Evolutionary conservation across 768 basidiomycete species (phyloP).

Genomic region (Rhodotorula diobovata): DNA sequence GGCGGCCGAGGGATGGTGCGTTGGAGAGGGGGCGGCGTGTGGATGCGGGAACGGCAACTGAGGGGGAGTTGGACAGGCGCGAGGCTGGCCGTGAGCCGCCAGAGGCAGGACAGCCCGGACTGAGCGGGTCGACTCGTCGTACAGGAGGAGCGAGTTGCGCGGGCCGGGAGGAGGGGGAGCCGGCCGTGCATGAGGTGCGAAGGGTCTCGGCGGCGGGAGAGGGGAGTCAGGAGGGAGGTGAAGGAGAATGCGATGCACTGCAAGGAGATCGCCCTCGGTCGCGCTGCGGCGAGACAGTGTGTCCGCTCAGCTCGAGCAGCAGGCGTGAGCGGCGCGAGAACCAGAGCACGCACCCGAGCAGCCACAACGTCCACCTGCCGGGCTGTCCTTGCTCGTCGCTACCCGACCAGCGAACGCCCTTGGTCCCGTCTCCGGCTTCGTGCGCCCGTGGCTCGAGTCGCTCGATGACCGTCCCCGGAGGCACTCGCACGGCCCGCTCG

Average conservation of each 20-base stretch:
- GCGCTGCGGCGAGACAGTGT: background rate
- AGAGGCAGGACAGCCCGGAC: slow-evolving; percentile 12
- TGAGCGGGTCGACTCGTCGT: background rate
- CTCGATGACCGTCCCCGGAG: background rate
- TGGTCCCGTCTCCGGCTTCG: background rate
- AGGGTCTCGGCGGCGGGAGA: too few relatives aligned
- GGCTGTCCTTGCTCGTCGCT: background rate
- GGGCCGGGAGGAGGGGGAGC: background rate
- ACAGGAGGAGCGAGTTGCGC: slow-evolving; percentile 20
- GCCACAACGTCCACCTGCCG: background rate
- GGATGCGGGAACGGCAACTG: background rate
- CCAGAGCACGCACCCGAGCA: background rate
- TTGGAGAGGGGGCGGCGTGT: background rate
- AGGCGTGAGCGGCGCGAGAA: background rate
- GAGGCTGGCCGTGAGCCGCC: background rate
- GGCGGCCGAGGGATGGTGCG: background rate
- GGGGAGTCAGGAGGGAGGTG: background rate
- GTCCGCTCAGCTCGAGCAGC: background rate
- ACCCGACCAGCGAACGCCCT: background rate
- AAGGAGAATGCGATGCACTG: slow-evolving; percentile 9
- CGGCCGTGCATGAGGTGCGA: too few relatives aligned
- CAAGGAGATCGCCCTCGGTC: slow-evolving; percentile 5
- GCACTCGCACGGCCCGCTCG: background rate
- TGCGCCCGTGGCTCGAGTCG: too few relatives aligned
- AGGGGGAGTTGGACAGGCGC: background rate